These are phyloP conservation scores for Laburnicola sp. DNA, from an alignment of 2,329 filamentous ascomycete genomes.

Conservation along the genomic window DNA sequence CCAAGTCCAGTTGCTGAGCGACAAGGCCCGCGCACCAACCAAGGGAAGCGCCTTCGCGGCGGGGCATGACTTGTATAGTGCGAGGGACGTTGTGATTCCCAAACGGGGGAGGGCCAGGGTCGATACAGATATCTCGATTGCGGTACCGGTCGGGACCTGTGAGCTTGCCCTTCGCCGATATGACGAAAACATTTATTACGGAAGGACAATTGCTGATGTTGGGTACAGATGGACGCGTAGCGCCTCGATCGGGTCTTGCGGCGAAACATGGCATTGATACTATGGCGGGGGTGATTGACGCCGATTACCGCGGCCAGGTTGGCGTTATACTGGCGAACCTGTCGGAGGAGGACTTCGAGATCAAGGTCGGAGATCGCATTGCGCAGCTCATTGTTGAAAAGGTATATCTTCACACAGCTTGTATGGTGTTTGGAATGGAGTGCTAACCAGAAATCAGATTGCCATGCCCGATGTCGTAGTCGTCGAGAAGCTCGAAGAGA, in stretches of 20 bases:
- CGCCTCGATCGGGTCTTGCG: constrained; percentile 87
- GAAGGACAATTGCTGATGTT: not conserved
- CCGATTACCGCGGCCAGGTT: constrained; percentile 91
- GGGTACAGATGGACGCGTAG: constrained; percentile 78
- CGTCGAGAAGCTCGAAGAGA: constrained; percentile 85
- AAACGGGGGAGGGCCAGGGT: constrained; percentile 83
- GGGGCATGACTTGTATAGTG: constrained; percentile 88
- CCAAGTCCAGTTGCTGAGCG: constrained; percentile 84
- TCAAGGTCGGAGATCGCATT: constrained; percentile 85
- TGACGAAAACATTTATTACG: too few species aligned
- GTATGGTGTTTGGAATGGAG: constrained; percentile 11
- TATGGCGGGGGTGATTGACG: constrained; percentile 94
- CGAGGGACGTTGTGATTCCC: constrained; percentile 74
- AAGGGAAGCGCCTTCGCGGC: constrained; percentile 87
- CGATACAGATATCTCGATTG: constrained; percentile 88
- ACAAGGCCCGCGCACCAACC: constrained; percentile 78
- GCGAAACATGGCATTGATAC: constrained; percentile 95
- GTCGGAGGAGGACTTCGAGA: constrained; percentile 74
- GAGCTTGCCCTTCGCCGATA: constrained; percentile 43
- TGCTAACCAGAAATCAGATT: constrained; percentile 57
- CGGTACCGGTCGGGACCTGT: constrained; percentile 89
- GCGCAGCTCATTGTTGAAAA: constrained; percentile 93
- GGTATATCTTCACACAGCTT: constrained; percentile 43
- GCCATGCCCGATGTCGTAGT: constrained; percentile 91
- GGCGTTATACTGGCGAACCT: constrained; percentile 97